Evolutionary conservation across 108 stramenopile species (phyloP).

Genomic region (Parietichytrium sp.): DNA sequence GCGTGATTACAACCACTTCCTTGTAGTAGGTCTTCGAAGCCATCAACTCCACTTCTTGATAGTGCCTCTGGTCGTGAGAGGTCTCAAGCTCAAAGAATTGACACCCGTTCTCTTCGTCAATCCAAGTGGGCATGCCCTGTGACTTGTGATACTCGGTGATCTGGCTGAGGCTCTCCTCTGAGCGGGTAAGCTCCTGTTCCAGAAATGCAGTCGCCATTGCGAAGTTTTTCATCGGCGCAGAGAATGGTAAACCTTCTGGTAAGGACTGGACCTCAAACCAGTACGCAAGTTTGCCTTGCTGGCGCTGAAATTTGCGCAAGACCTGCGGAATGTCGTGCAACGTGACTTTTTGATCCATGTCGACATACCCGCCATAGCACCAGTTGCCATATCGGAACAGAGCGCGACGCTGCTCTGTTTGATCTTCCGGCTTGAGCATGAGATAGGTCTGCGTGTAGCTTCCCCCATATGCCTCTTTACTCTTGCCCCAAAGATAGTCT

Average conservation of each 20-base stretch:
- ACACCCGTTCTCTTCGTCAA: constrained; percentile 58
- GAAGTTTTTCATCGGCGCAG: not conserved
- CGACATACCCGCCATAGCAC: constrained; percentile 67
- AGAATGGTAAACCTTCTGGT: not conserved
- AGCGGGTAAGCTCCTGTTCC: constrained; percentile 64
- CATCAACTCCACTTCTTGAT: constrained; percentile 59
- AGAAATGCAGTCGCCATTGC: constrained; percentile 38
- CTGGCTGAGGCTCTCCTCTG: constrained; percentile 57
- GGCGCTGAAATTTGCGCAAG: constrained; percentile 70
- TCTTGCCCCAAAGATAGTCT: constrained; percentile 6
- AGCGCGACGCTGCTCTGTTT: constrained; percentile 47
- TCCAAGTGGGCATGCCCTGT: constrained; percentile 64
- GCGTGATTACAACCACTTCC: constrained; percentile 62
- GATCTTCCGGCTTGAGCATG: constrained; percentile 43
- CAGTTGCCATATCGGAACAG: constrained; percentile 73
- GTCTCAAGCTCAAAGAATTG: constrained; percentile 75
- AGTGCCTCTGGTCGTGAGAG: constrained; percentile 45
- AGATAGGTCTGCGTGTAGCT: constrained; percentile 52
- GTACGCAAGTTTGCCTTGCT: constrained; percentile 65
- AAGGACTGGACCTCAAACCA: constrained; percentile 55
- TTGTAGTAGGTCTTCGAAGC: constrained; percentile 63
- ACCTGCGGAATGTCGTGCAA: constrained; percentile 68
- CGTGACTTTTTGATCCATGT: constrained; percentile 57
- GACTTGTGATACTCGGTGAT: constrained; percentile 55
- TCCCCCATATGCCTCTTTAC: constrained; percentile 34